Base-by-base conservation (phyloP, 2,329 filamentous ascomycete species). In the Diaporthe caulivora region DNA sequence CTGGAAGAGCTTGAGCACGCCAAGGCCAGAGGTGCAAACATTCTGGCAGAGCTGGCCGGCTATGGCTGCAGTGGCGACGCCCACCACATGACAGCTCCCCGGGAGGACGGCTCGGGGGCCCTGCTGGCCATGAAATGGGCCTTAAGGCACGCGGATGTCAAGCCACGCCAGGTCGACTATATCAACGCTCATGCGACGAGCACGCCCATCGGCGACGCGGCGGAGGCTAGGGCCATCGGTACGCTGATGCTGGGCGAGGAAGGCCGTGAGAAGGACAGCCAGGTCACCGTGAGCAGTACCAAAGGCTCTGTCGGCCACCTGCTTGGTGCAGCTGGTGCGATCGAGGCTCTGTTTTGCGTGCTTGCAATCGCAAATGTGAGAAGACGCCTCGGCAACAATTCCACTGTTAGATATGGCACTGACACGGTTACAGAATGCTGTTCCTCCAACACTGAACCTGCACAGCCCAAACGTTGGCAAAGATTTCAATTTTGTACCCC, bases 111-210 rank as follows among this genome's bases (percentile, higher is more conserved):
- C 0, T 88, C 90, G 65, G 97, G 97, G 0, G 95, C 97, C 0
- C 89, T 91, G 40, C 86, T 94, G 60, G 93, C 96, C 4, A 99
- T 99, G 97, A 93, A 89, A 80, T 91, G 91, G 76, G 95, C 96
- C 0, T 83, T 99, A 74, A 91, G 88, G 78, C 90, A 94, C 79
- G 95, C 95, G 0, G 83, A 87, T 0, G 80, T 97, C 49, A 87
- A 86, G 68, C 95, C 97, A 0, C 83, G 83, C 0, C 84, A 91
- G 53, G 91, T 99, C 6, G 94, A 95, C 81, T 99, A 99, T 81
- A 90, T 99, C 80, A 99, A 98, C 79, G 97, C 97, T 1, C 97
- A 99, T 80, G 97, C 96, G 0, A 99, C 97, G 1, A 94, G 94
- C 29, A 99, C 96, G 0, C 82, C 87, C 9, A 88, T 98, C 2